Evolutionary conservation across 768 basidiomycete genomes (phyloP).

Genomic region (Aureoboletus auriporus): DNA sequence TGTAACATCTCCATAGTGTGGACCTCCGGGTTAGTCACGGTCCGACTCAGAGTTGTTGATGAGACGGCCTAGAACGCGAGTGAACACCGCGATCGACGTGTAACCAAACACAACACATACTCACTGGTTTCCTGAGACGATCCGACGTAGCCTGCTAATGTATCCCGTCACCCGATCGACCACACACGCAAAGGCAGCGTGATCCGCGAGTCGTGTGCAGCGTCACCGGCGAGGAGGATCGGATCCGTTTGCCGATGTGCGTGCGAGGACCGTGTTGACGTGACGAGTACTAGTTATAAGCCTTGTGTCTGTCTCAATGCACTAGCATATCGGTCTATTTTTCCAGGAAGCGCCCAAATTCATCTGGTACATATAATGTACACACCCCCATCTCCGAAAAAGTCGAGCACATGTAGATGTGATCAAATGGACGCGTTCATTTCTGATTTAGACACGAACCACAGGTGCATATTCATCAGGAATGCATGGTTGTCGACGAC

Average conservation of each 20-base stretch:
- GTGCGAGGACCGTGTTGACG: conserved; percentile 44
- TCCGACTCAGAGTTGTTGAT: conserved; percentile 26
- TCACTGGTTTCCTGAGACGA: conserved; percentile 52
- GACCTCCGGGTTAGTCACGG: no score
- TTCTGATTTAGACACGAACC: conserved; percentile 32
- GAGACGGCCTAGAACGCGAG: conserved; percentile 38
- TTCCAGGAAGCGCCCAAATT: background rate
- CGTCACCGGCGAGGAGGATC: conserved; percentile 53
- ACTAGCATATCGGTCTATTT: background rate
- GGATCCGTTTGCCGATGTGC: conserved; percentile 47
- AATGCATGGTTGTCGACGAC: no score
- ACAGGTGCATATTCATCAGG: no score
- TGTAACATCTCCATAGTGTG: no score
- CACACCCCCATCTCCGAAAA: conserved; percentile 55
- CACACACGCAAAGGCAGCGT: no score
- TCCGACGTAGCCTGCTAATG: conserved; percentile 67
- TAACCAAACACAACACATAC: conserved; percentile 30
- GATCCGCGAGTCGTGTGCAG: no score
- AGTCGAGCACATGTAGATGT: conserved; percentile 52
- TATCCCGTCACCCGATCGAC: conserved; percentile 20
- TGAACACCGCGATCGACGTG: background rate
- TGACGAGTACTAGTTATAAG: conserved; percentile 57
- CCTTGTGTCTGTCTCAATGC: conserved; percentile 18
- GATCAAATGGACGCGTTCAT: conserved; percentile 35
- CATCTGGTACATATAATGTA: conserved; percentile 50